These are phyloP conservation scores for Fusarium chuoi DNA, from an alignment of 2,329 filamentous ascomycete genomes.

Conservation along the genomic window DNA sequence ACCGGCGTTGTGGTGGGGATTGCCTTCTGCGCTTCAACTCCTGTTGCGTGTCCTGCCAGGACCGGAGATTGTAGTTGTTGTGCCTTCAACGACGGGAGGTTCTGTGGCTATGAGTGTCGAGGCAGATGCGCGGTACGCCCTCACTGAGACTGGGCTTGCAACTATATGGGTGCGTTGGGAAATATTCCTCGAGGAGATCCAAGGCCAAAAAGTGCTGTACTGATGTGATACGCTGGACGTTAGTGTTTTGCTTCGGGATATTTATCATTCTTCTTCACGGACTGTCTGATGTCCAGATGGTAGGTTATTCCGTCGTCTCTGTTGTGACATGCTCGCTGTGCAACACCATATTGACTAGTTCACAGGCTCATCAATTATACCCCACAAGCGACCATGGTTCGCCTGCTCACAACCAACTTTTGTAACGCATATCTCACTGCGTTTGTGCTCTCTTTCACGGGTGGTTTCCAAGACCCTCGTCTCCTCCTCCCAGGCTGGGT, in stretches of 20 bases:
- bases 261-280: conserved; percentile 84
- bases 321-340: neutral
- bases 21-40: conserved; percentile 75
- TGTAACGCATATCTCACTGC: conserved; percentile 81
- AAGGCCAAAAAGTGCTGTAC: neutral
- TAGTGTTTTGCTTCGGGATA: conserved; percentile 82
- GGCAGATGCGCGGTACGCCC: conserved; percentile 48
- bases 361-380: conserved; percentile 84
- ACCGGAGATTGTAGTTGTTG: conserved; percentile 44
- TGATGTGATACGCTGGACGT: conserved; percentile 12
- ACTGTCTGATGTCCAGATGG: conserved; percentile 87
- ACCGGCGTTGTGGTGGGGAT: conserved; percentile 77
- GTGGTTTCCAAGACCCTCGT: conserved; percentile 75
- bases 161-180: conserved; percentile 74
- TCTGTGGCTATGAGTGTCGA: conserved; percentile 33
- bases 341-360: conserved; percentile 11
- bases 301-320: conserved; percentile 50
- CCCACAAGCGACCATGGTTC: conserved; percentile 81
- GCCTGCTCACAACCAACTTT: conserved; percentile 78
- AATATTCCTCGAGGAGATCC: neutral
- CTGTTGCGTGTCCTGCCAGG: conserved; percentile 68
- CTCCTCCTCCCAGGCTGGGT: conserved; percentile 82
- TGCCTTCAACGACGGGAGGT: conserved; percentile 39
- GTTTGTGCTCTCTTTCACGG: conserved; percentile 75
- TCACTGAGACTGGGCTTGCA: conserved; percentile 77